Evolutionary conservation across 441 rosid genomes (phyloP), one percentile per base, ranked within the genome.

Genomic region (Cnidoscolus chayamansa): DNA sequence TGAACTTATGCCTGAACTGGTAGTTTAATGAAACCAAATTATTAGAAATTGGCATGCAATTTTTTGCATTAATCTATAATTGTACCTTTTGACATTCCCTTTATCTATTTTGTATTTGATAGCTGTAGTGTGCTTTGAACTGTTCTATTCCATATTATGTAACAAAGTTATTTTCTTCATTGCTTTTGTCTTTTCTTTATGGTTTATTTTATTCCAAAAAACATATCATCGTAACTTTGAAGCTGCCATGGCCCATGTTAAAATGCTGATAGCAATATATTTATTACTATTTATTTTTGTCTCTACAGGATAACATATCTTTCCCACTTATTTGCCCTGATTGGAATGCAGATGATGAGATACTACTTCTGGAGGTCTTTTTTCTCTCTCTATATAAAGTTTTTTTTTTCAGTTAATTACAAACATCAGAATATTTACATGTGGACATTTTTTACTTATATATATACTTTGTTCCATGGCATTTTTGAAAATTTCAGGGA

Each of bases 331-430:
- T 94, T 74, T 90, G 95, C 77, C 88, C 91, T 2, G 93, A 91
- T 79, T 94, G 98, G 98, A 91, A 89, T 86, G 96, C 96, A 13
- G 97, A 94, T 82, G 98, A 92, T 68, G 98, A 94, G 77, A 94
- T 88, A 77, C 86, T 94, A 80, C 97, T 94, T 68, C 85, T 94
- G 16, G 98, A 94, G 98, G 98, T 75, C 25, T 25, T 25, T 25
- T 25, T 25, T 25, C 25, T 25, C 25, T 25, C 25, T 25, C 25
- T 25, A 25, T 25, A 25, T 25, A 25, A 25, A 25, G 25, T 73
- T 43, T 59, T 72, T 19, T 19, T 35, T 57, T 76, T 32, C 66
- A 7, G 53, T 65, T 15, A 10, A 13, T 57, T 20, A 31, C 40
- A 7, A 55, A 30, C 0, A 45, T 20, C 45, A 15, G 64, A 4